Percentiles rank a stretch among this genome's conserved stretches.
Evolutionary conservation across 495 filamentous ascomycete genomes (phyloP).

Genomic region (Penicillium roqueforti): DNA sequence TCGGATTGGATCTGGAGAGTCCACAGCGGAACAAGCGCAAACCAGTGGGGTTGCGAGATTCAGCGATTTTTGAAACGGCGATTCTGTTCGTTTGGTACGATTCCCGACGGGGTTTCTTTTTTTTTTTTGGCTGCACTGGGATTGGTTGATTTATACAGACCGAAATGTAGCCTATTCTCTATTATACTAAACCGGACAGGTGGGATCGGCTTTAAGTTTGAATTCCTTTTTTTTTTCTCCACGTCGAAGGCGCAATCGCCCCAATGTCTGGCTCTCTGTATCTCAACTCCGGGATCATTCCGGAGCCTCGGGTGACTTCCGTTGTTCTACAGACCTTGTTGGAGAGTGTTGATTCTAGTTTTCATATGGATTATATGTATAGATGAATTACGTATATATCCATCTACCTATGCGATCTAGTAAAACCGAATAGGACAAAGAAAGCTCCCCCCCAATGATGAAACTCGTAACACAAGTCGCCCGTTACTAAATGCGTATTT

Average conservation of each 20-base stretch:
- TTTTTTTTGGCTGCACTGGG: too few relatives aligned
- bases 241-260: background rate
- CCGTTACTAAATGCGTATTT: background rate
- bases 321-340: background rate
- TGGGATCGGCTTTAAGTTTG: background rate
- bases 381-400: conserved; percentile 3
- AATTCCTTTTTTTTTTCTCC: background rate
- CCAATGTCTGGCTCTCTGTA: background rate
- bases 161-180: too few relatives aligned
- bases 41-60: conserved; percentile 22
- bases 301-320: background rate
- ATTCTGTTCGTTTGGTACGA: background rate
- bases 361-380: conserved; percentile 1
- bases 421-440: background rate
- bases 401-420: conserved; percentile 11
- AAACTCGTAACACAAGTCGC: background rate
- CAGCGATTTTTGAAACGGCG: background rate
- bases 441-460: background rate
- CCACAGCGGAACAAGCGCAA: conserved; percentile 26
- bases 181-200: background rate
- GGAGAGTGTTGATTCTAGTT: background rate
- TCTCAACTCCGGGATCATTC: background rate
- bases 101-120: background rate
- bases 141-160: too few relatives aligned
- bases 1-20: conserved; percentile 23